Base-by-base conservation (phyloP, 164 flowering plant species). In the Liquidambar formosana region DNA sequence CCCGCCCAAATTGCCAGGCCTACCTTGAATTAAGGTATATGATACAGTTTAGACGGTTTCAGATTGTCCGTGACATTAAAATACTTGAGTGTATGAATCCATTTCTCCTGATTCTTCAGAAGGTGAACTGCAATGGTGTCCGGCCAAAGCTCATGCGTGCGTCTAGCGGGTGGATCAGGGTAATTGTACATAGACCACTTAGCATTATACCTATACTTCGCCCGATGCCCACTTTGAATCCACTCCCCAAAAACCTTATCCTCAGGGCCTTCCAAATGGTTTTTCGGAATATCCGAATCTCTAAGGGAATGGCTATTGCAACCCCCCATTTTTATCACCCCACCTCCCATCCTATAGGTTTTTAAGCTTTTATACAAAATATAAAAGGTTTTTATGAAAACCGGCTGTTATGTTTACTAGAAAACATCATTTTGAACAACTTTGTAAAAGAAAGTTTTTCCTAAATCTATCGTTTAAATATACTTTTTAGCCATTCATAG, bases 181-280 rank as follows among this genome's bases (percentile, higher is more conserved):
- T 72, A 88, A 65, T 90, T 77, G 56, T 90, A 90, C 96, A 90
- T 91, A 0, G 90, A 82, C 91, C 94, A 88, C 74, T 91, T 91
- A 0, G 87, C 89, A 49, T 85, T 89, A 72, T 21, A 82, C 85
- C 98, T 63, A 46, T 91, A 87, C 77, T 80, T 88, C 0, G 75
- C 98, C 15, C 78, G 63, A 1, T 69, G 80, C 2, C 97, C 98
- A 0, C 68, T 74, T 18, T 82, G 57, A 0, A 93, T 48, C 98
- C 97, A 94, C 0, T 84, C 83, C 0, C 97, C 97, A 1, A 90
- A 82, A 0, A 84, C 66, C 74, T 73, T 80, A 49, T 94, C 97
- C 75, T 94, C 97, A 0, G 98, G 97, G 0, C 97, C 98, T 33
- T 76, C 85, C 19, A 77, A 26, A 28, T 84, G 81, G 3, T 79